Evolutionary conservation across 1,284 basidiomycete genomes (phyloP).

Genomic region (Taiwanofungus camphoratus): DNA sequence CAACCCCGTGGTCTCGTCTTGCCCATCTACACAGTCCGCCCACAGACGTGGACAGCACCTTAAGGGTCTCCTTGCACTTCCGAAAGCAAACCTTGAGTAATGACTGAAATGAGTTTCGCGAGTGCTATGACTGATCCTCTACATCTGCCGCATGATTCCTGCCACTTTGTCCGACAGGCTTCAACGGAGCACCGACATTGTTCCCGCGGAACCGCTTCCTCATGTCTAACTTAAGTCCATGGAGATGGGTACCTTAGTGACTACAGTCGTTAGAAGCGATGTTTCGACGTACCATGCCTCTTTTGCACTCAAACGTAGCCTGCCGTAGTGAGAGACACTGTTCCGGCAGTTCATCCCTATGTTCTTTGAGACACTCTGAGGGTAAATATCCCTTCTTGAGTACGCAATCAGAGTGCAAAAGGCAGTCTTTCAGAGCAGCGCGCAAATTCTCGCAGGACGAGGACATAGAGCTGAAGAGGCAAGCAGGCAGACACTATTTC

Average conservation of each 20-base stretch:
- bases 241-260: not conserved
- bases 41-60: too few species aligned
- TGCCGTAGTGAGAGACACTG: slow-evolving; percentile 69
- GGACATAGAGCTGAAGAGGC: slow-evolving; percentile 45
- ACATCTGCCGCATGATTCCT: too few species aligned
- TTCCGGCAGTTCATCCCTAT: slow-evolving; percentile 68
- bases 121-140: too few species aligned
- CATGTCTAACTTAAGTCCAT: slow-evolving; percentile 62
- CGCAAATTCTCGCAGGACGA: slow-evolving; percentile 74
- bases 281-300: slow-evolving; percentile 75
- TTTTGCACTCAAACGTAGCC: slow-evolving; percentile 83
- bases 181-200: slow-evolving; percentile 23
- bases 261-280: not conserved
- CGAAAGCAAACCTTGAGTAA: too few species aligned
- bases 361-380: slow-evolving; percentile 73
- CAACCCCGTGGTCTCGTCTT: too few species aligned
- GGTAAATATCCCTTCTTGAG: slow-evolving; percentile 65
- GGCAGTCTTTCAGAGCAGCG: slow-evolving; percentile 70
- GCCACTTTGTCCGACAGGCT: too few species aligned
- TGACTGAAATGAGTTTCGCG: too few species aligned
- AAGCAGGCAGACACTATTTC: slow-evolving; percentile 1
- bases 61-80: too few species aligned
- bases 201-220: slow-evolving; percentile 78
- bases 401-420: slow-evolving; percentile 80
- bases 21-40: too few species aligned